Evolutionary conservation across 2,329 filamentous ascomycete genomes (phyloP).

Genomic region (Penicillium sp.): DNA sequence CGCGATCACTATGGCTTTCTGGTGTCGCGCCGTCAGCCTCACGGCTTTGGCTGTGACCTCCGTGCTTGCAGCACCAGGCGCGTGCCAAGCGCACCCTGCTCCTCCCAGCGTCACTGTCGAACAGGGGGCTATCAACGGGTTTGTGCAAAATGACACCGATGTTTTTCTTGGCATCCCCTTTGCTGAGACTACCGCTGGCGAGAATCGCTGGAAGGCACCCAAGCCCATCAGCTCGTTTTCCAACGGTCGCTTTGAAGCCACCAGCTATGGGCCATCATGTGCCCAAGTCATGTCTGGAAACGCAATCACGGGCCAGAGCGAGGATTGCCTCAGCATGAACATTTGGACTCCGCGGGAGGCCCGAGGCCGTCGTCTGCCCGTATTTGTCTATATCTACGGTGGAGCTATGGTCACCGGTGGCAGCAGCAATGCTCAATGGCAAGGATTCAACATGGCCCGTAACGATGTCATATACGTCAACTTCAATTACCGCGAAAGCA

Average conservation of each 20-base stretch:
- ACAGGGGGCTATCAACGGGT: constrained; percentile 26
- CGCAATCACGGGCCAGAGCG: constrained; percentile 22
- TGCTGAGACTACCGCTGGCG: constrained; percentile 20
- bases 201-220: constrained; percentile 26
- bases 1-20: constrained; percentile 13
- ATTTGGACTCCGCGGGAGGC: constrained; percentile 22
- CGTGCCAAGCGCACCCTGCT: neutral
- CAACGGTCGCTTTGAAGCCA: constrained; percentile 17
- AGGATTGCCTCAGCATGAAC: constrained; percentile 25
- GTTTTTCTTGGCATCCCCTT: constrained; percentile 28
- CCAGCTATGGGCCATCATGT: constrained; percentile 21
- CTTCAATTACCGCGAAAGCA: constrained; percentile 25
- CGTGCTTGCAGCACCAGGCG: constrained; percentile 8
- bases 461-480: constrained; percentile 28
- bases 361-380: constrained; percentile 12
- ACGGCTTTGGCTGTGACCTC: constrained; percentile 13
- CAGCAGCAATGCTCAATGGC: constrained; percentile 27
- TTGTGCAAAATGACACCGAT: constrained; percentile 26
- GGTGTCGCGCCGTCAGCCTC: constrained; percentile 10
- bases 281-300: constrained; percentile 26
- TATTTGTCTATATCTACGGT: constrained; percentile 59
- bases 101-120: constrained; percentile 15
- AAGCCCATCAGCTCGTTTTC: constrained; percentile 10
- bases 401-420: constrained; percentile 60
- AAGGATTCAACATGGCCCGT: constrained; percentile 24